Percentiles rank a stretch among this genome's conserved stretches.
These are phyloP conservation scores for Pseudopithomyces chartarum DNA, from an alignment of 2,329 filamentous ascomycete genomes.

Conservation along the genomic window DNA sequence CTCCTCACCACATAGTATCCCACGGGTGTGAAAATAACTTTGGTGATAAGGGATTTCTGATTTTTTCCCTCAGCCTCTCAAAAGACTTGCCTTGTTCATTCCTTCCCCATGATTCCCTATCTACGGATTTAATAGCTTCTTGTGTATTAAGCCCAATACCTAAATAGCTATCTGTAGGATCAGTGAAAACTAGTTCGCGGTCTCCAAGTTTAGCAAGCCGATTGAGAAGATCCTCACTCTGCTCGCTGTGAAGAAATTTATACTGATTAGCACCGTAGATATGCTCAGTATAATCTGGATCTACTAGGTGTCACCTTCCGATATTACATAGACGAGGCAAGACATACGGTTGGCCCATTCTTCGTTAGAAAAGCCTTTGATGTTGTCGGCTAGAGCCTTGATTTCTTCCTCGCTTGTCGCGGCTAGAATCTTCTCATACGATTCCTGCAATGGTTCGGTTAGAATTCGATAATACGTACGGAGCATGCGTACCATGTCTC, in stretches of 20 bases:
- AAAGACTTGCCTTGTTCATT: not conserved
- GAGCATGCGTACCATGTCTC: not conserved
- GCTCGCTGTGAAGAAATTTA: not conserved
- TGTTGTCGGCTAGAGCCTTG: not conserved
- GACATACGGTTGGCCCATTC: not conserved
- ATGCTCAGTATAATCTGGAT: not conserved
- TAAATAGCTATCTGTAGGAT: not conserved
- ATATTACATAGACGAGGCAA: not conserved
- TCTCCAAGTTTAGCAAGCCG: not conserved
- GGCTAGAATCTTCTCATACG: not conserved
- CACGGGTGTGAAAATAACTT: no score
- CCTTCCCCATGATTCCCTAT: not conserved
- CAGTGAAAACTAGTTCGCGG: slow-evolving; percentile 4
- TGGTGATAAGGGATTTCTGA: not conserved
- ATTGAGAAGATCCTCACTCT: not conserved
- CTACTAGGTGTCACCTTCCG: not conserved
- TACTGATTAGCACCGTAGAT: not conserved
- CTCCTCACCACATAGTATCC: not conserved
- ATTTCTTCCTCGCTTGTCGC: not conserved
- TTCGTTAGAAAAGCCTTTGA: not conserved
- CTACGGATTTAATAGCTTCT: not conserved
- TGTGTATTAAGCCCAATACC: not conserved
- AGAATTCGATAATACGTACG: not conserved
- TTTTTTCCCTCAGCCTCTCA: not conserved
- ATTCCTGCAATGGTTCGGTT: not conserved